Evolutionary conservation across 768 basidiomycete species (phyloP), one percentile per base, ranked within the genome.

Genomic region (Neoboletus magnificus): DNA sequence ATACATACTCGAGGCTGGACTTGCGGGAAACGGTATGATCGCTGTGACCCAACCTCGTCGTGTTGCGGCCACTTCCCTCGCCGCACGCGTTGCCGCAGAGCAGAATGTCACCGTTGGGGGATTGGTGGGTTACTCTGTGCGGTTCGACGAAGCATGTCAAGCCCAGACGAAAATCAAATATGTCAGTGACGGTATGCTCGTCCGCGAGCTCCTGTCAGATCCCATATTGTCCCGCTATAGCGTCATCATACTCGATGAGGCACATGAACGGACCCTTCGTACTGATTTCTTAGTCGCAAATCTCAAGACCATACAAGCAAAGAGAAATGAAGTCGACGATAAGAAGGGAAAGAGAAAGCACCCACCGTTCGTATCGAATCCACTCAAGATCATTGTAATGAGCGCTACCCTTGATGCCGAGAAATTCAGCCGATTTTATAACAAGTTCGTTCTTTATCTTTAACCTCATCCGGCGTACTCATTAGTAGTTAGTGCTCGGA

Each of bases 151-250:
- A 65, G 75, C 81, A 20, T 82, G 80, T 13, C 78, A 84, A 11
- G 66, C 80, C 0, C 76, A 82, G 2, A 99, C 97, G 4, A 82
- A 86, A 46, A 89, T 98, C 73, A 98, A 98, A 74, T 99, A 93
- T 67, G 80, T 97, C 72, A 98, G 95, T 52, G 97, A 99, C 64
- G 97, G 97, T 59, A 98, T 98, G 91, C 86, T 98, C 61, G 87
- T 95, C 41, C 84, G 94, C 41, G 97, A 99, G 77, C 82, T 95
- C 48, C 79, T 95, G 57, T 83, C 82, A 41, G 93, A 95, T 67
- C 77, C 83, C 16, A 68, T 87, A 32, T 77, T 98, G 44, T 84
- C 83, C 50, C 79, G 79, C 55, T 99, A 98, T 73, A 89, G 89
- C 66, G 83, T 94, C 30, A 79, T 99, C 50, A 79, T 98, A 54